phyloP scores from a whole-genome alignment of 345 rosid genomes.

The Anastatica hierochuntica region DNA sequence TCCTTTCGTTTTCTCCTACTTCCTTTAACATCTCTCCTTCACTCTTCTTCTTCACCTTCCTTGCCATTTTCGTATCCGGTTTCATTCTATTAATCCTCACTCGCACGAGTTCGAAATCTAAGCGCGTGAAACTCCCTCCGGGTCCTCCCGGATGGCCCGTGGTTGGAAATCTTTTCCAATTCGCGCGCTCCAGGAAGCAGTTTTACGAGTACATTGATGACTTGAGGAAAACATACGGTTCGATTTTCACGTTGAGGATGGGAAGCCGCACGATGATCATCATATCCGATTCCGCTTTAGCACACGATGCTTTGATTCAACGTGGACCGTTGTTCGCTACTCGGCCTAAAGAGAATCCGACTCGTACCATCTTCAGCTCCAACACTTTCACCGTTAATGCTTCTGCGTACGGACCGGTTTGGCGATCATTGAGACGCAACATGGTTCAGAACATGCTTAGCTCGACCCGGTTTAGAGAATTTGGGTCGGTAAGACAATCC shows the following conservation, averaged over 20 bases:
- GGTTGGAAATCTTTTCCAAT: constrained; percentile 85
- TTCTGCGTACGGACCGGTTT: constrained; percentile 65
- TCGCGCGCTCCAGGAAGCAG: constrained; percentile 56
- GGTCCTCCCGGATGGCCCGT: constrained; percentile 92
- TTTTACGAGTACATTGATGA: constrained; percentile 54
- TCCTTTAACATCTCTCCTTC: constrained; percentile 7
- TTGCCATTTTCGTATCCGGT: constrained; percentile 26
- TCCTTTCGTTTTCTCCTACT: not conserved
- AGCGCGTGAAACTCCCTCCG: constrained; percentile 57
- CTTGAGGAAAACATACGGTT: constrained; percentile 41
- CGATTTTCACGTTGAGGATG: constrained; percentile 69
- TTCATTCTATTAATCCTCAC: constrained; percentile 28
- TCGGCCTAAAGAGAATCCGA: constrained; percentile 74
- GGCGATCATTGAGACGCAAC: constrained; percentile 80
- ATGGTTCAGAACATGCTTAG: constrained; percentile 93
- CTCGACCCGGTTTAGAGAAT: constrained; percentile 57
- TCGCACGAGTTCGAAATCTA: constrained; percentile 11
- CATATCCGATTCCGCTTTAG: constrained; percentile 44
- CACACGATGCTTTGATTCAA: constrained; percentile 71
- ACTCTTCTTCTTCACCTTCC: too few relatives aligned
- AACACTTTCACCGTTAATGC: constrained; percentile 89
- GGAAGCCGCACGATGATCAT: constrained; percentile 73
- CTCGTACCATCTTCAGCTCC: constrained; percentile 77
- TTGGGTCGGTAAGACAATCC: constrained; percentile 32
- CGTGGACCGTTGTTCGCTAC: constrained; percentile 54